phyloP scores from a whole-genome alignment of 345 rosid genomes.

The Camelina hispida region DNA sequence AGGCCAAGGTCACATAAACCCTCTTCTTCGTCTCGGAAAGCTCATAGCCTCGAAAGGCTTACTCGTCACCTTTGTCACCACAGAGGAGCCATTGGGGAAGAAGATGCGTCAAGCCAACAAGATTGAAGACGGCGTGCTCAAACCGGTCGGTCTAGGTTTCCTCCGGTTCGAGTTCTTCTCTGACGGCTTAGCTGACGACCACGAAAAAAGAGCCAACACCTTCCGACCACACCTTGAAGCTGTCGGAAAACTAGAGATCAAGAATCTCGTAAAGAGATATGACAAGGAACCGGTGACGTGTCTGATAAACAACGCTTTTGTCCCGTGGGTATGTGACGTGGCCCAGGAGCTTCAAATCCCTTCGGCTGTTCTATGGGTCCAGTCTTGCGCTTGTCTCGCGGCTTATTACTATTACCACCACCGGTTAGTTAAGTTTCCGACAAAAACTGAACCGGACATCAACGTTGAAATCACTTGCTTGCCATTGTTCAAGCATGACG shows the following conservation, averaged over 20 bases:
- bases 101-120: slow-evolving; percentile 63
- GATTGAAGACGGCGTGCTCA: slow-evolving; percentile 48
- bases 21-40: slow-evolving; percentile 72
- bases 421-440: slow-evolving; percentile 57
- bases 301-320: slow-evolving; percentile 71
- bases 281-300: slow-evolving; percentile 53
- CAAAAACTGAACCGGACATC: slow-evolving; percentile 50
- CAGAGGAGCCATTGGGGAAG: slow-evolving; percentile 51
- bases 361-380: slow-evolving; percentile 88
- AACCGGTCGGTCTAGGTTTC: slow-evolving; percentile 62
- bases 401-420: slow-evolving; percentile 70
- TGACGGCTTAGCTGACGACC: slow-evolving; percentile 57
- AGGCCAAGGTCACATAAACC: slow-evolving; percentile 81
- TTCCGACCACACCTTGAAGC: slow-evolving; percentile 58
- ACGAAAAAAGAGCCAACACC: slow-evolving; percentile 48
- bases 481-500: slow-evolving; percentile 68
- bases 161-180: slow-evolving; percentile 73
- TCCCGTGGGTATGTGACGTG: slow-evolving; percentile 82
- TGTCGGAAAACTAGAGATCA: slow-evolving; percentile 51
- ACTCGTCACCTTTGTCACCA: slow-evolving; percentile 67
- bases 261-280: slow-evolving; percentile 49
- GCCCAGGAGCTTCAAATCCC: slow-evolving; percentile 68
- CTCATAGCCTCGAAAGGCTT: slow-evolving; percentile 71
- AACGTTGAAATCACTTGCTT: slow-evolving; percentile 59
- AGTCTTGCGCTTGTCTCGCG: slow-evolving; percentile 73